Evolutionary conservation across 768 basidiomycete genomes (phyloP), one percentile per base, ranked within the genome.

Genomic region (Amyloporia xantha): DNA sequence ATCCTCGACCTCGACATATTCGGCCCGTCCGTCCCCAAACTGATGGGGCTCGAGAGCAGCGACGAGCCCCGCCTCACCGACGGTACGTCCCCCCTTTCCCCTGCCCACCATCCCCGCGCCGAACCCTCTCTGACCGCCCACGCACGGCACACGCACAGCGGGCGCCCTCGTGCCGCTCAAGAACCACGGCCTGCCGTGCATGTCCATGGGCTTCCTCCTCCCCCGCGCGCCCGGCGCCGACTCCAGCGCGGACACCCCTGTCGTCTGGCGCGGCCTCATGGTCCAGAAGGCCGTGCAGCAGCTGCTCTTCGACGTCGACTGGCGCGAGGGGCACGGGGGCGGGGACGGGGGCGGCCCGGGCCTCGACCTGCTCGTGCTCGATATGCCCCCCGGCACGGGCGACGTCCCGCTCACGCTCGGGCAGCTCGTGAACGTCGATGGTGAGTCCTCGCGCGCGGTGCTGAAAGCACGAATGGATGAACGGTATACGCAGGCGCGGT

Each of bases 201-300:
- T 97, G 95, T 96, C 93, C 1, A 96, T 99, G 81, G 95, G 93
- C 2, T 99, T 92, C 63, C 78, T 99, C 11, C 76, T 98, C 12
- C 85, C 88, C 1, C 68, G 70, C 48, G 60, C 73, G 1, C 55
- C 70, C 26, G 72, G 75, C 5, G 69, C 70, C 24, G 69, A 70
- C 37, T 69, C 77, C 2, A 75, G 75, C 47, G 74, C 74, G 28
- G 91, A 94, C 61, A 81, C 82, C 0, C 84, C 93, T 0, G 76
- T 97, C 26, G 90, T 95, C 25, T 99, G 95, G 95, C 77, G 95
- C 21, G 95, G 95, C 2, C 76, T 96, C 19, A 98, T 97, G 95
- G 95, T 97, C 1, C 93, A 95, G 68, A 97, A 97, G 62, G 93
- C 94, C 21, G 91, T 94, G 0, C 94, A 97, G 63, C 94, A 97